A percentile compares a stretch with the other conserved stretches of the same genome.
phyloP scores from a whole-genome alignment of 371 early-diverging fungal genomes.

The Rhizopus delemar region DNA sequence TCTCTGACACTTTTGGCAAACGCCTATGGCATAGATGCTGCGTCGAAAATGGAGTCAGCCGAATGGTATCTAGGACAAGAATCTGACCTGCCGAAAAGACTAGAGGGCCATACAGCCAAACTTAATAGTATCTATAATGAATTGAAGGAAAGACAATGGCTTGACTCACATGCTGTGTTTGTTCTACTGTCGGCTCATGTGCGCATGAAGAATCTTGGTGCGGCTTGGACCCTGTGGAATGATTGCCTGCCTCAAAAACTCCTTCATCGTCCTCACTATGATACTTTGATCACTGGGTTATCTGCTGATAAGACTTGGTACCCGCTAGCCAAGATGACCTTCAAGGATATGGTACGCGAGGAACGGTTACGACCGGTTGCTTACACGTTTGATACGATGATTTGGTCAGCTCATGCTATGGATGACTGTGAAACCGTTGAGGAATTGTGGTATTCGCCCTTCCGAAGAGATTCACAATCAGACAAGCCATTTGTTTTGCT shows the following conservation, averaged over 20 bases:
- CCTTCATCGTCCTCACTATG: slow-evolving; percentile 27
- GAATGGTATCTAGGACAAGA: neutral
- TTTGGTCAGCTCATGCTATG: slow-evolving; percentile 26
- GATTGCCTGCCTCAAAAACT: slow-evolving; percentile 2
- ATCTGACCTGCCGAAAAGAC: neutral
- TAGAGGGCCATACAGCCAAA: slow-evolving; percentile 1
- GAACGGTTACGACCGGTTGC: slow-evolving; percentile 11
- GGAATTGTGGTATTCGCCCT: slow-evolving; percentile 14
- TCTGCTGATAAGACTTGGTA: slow-evolving; percentile 28
- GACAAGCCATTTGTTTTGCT: slow-evolving; percentile 13
- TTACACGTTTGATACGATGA: slow-evolving; percentile 33
- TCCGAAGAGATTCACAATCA: neutral
- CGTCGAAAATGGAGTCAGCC: neutral
- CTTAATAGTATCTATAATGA: slow-evolving; percentile 14
- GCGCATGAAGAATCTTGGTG: slow-evolving; percentile 27
- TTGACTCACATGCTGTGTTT: slow-evolving; percentile 30
- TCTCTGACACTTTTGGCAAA: slow-evolving; percentile 35
- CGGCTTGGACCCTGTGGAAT: slow-evolving; percentile 42
- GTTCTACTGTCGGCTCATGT: slow-evolving; percentile 28
- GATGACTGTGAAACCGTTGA: slow-evolving; percentile 25
- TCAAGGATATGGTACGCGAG: slow-evolving; percentile 29
- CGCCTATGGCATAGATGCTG: slow-evolving; percentile 36
- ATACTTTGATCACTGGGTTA: slow-evolving; percentile 32
- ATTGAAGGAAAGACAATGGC: slow-evolving; percentile 16
- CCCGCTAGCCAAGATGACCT: slow-evolving; percentile 27